These are phyloP conservation scores for Phialocephala sp. DNA, from an alignment of 2,329 filamentous ascomycete species.

Conservation along the genomic window DNA sequence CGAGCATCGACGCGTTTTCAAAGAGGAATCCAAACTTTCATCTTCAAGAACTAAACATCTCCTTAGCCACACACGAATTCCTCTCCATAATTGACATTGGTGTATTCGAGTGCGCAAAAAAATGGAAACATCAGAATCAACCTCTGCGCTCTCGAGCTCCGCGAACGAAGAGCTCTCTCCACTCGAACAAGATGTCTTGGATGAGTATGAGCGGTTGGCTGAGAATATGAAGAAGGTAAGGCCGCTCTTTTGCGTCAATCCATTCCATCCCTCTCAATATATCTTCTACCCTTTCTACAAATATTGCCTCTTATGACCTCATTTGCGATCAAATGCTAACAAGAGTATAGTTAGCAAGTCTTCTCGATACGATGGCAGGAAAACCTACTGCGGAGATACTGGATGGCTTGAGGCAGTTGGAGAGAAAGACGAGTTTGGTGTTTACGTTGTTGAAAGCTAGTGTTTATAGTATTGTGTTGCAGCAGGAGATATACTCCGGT, in stretches of 20 bases:
- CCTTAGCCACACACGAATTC: neutral
- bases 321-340: too few species aligned
- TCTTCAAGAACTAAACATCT: neutral
- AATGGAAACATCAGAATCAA: conserved; percentile 33
- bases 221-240: conserved; percentile 88
- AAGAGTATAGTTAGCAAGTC: conserved; percentile 58
- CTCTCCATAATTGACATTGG: neutral
- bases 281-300: too few species aligned
- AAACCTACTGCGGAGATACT: conserved; percentile 81
- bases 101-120: neutral
- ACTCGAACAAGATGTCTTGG: conserved; percentile 90
- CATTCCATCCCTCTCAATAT: too few species aligned
- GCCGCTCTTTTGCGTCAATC: too few species aligned
- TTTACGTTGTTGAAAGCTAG: conserved; percentile 97
- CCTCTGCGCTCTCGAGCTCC: conserved; percentile 19
- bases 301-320: too few species aligned
- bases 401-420: conserved; percentile 84
- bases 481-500: conserved; percentile 90
- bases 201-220: conserved; percentile 87
- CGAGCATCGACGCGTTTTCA: conserved; percentile 5
- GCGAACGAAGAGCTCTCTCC: conserved; percentile 67
- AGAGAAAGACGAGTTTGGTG: conserved; percentile 92
- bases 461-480: conserved; percentile 97
- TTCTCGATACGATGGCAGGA: conserved; percentile 67
- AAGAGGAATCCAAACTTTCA: neutral